These are phyloP conservation scores for Phytopythium vexans DNA, from an alignment of 352 stramenopile genomes.

Conservation along the genomic window DNA sequence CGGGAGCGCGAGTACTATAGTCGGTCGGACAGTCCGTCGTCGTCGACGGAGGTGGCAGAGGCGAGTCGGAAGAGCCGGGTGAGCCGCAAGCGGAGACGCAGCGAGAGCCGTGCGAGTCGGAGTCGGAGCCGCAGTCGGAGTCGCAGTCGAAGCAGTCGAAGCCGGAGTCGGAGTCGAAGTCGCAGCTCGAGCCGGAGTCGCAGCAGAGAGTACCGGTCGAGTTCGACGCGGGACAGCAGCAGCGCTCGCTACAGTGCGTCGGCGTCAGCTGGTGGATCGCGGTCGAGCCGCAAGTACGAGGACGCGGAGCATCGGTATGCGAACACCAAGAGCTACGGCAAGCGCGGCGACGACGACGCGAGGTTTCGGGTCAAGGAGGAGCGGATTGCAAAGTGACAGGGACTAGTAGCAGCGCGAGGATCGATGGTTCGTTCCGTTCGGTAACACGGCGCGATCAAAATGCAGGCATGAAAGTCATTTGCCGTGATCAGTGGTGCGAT, in stretches of 20 bases:
- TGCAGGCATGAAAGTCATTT: no score
- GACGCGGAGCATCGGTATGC: neutral
- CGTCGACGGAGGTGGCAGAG: neutral
- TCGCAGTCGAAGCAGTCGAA: slow-evolving; percentile 16
- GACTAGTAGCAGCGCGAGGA: neutral
- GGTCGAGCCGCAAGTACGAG: neutral
- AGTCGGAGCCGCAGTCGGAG: slow-evolving; percentile 47
- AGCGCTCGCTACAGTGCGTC: slow-evolving; percentile 6
- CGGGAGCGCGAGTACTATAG: slow-evolving; percentile 2
- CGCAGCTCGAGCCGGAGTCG: neutral
- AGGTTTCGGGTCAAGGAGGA: neutral
- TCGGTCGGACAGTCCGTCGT: slow-evolving; percentile 5
- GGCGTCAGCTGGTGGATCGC: slow-evolving; percentile 1
- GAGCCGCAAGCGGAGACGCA: slow-evolving; percentile 43
- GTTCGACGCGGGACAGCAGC: slow-evolving; percentile 7
- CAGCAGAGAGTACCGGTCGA: no score
- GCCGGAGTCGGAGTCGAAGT: neutral
- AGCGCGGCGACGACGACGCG: neutral
- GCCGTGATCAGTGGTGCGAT: no score
- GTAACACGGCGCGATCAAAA: no score
- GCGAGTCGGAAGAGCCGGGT: slow-evolving; percentile 10
- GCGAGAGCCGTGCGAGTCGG: slow-evolving; percentile 25
- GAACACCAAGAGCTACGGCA: neutral
- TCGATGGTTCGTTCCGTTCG: no score
- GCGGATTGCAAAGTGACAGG: neutral